Base-by-base conservation (phyloP, 1,139 yeast species). In the Yamadazyma kanchanaburiensis region DNA sequence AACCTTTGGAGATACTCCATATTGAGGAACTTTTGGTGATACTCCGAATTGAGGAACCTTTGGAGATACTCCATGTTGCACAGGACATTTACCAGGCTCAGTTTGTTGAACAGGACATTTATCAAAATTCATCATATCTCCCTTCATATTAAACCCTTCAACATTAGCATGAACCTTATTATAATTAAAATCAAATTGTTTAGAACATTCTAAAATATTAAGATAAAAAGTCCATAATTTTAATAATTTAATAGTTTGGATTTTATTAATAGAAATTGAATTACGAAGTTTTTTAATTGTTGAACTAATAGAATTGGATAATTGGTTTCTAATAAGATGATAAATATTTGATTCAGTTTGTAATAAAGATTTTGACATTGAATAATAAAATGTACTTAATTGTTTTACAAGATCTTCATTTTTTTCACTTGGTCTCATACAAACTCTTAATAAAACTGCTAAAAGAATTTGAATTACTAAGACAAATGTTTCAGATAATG, bases 161-260 rank as follows among this genome's bases (percentile, higher is more conserved):
- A 64, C 47, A 34, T 57, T 53, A 4, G 58, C 52, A 43, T 64
- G 74, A 16, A 64, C 45, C 30, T 54, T 58, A 12, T 62, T 62
- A 38, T 63, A 60, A 34, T 56, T 58, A 19, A 58, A 40, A 28
- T 47, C 54, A 45, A 58, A 48, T 31, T 55, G 57, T 28, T 45
- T 53, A 8, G 60, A 47, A 32, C 55, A 55, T 19, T 56, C 54
- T 14, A 64, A 50, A 32, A 66, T 58, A 1, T 68, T 62, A 34
- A 58, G 40, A 44, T 66, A 66, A 31, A 66, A 65, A 26, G 53
- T 57, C 74, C 74, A 68, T 31, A 64, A 50, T 37, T 64, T 63
- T 7, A 55, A 41, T 7, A 63, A 41, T 32, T 60, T 57, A n/a
- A 26, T 32, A 2, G 55, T 40, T 31, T 51, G 51, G 3, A 43